These are phyloP conservation scores for Hypseocharis bilobata DNA, from an alignment of 441 rosid species.

Conservation along the genomic window DNA sequence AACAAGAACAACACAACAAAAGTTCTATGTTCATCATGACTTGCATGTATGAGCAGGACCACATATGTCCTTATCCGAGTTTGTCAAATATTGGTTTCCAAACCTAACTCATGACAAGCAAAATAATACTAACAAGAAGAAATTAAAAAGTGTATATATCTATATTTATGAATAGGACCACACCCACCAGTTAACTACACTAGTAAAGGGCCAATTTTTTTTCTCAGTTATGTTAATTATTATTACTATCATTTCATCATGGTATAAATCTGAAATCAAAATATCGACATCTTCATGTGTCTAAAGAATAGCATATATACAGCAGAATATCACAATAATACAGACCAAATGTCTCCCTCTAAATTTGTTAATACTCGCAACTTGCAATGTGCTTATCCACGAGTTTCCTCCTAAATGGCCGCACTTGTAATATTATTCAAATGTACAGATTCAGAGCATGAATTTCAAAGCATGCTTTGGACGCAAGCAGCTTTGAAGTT, in stretches of 20 bases:
- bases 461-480: too few species aligned
- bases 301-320: background rate
- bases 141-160: background rate
- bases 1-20: background rate
- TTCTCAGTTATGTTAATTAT: too few species aligned
- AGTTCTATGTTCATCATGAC: background rate
- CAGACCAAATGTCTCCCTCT: background rate
- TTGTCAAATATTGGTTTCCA: too few species aligned
- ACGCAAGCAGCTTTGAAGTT: too few species aligned
- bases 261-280: background rate
- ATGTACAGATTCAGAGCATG: background rate
- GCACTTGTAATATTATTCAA: background rate
- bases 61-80: too few species aligned
- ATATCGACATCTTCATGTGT: background rate
- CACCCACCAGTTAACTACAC: background rate
- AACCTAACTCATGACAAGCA: background rate
- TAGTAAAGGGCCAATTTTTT: background rate
- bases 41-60: background rate
- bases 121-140: background rate
- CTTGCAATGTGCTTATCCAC: background rate
- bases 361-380: background rate
- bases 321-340: background rate
- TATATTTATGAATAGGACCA: background rate
- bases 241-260: background rate
- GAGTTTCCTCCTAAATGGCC: background rate